Base-by-base conservation (phyloP, 2,329 filamentous ascomycete genomes). In the Monosporascus sp. region DNA sequence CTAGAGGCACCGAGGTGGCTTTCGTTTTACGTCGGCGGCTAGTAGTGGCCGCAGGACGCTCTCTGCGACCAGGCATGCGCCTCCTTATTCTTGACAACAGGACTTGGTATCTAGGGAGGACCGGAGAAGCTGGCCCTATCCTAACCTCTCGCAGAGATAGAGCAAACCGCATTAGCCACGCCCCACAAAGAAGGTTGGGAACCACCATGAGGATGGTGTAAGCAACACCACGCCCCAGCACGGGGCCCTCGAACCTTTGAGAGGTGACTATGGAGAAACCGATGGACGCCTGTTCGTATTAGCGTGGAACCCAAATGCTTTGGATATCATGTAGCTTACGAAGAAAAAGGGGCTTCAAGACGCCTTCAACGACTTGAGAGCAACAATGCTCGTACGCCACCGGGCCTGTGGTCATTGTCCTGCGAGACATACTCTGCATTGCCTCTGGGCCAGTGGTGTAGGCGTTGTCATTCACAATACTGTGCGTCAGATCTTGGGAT, bases 191-290 rank as follows among this genome's bases (percentile, higher is more conserved):
- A 1, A 85, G 56, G 62, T 89, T 89, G 3, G 72, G 78, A 2
- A 88, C 49, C 1, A 77, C 64, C 89, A 94, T 94, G 3, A 94
- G 70, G 0, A 86, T 58, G 0, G 86, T 77, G 61, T 92, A 94
- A 1, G 91, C 77, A 0, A 91, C 57, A 0, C 89, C 89, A 11
- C 83, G 81, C 89, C 88, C 94, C 2, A 91, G 70, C 0, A 88
- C 76, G 0, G 71, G 63, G 0, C 80, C 80, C 0, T 67, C 66
- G 60, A 91, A 93, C 76, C 94, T 84, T 6, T 81, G 71, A 0
- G 79, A 81, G 31, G 93, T 86, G 0, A 89, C 89, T 1, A 94
- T 88, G 0, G 88, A 86, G 64, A 93, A 92, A 0, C 89, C 89
- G 37, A 93, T 87, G 0, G 79, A 82, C 1, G 79, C 75, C 75